Percentiles rank a stretch among this genome's conserved stretches.
Conservation (phyloP, 2,329 filamentous ascomycete genomes). For the Diaporthe sp. region DNA sequence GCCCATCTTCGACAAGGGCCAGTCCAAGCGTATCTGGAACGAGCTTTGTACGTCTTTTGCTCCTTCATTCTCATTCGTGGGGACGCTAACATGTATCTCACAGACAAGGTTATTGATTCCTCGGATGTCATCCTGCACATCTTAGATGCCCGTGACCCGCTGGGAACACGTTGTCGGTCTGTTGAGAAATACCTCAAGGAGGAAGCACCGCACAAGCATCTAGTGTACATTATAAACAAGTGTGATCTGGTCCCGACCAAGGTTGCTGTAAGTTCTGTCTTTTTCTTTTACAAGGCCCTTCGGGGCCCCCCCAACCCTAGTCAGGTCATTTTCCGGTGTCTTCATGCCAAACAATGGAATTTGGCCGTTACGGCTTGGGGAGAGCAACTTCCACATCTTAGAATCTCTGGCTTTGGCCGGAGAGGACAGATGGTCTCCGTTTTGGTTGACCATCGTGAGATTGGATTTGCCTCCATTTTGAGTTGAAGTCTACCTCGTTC, state of each 20-base stretch:
- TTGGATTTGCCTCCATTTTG: conserved; percentile 87
- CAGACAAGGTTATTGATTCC: conserved; percentile 92
- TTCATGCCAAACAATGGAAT: conserved; percentile 75
- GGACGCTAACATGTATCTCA: conserved; percentile 37
- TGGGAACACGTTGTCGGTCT: conserved; percentile 90
- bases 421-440: conserved; percentile 83
- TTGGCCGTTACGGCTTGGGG: conserved; percentile 99
- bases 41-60: conserved; percentile 72
- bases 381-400: conserved; percentile 84
- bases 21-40: conserved; percentile 97
- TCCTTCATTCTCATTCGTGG: not conserved
- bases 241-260: conserved; percentile 92
- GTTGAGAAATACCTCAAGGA: conserved; percentile 94
- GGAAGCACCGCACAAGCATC: conserved; percentile 95
- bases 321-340: conserved; percentile 86
- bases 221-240: conserved; percentile 92
- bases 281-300: conserved; percentile 45
- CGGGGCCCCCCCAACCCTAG: conserved; percentile 73
- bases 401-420: conserved; percentile 73
- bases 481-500: conserved; percentile 92
- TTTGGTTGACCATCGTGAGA: conserved; percentile 87
- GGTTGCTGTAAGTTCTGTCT: conserved; percentile 85
- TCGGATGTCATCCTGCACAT: conserved; percentile 98
- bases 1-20: conserved; percentile 93
- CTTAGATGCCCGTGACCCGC: conserved; percentile 87